Percentiles rank a stretch among this genome's conserved stretches.
These are phyloP conservation scores for Guyanaporus albipodus DNA, from an alignment of 768 basidiomycete genomes.

Conservation along the genomic window DNA sequence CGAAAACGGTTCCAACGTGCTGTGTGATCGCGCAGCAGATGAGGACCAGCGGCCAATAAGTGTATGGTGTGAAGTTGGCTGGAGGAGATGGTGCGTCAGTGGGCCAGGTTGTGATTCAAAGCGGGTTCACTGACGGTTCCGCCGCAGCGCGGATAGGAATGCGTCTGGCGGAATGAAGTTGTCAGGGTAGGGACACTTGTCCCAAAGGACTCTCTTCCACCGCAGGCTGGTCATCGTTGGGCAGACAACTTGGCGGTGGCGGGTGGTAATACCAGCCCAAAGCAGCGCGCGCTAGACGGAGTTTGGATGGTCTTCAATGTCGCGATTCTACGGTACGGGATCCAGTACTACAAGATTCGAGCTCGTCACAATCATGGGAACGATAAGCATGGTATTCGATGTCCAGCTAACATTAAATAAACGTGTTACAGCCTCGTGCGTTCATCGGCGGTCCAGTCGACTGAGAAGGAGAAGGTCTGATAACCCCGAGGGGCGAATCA, in stretches of 20 bases:
- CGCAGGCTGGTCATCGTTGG: too few species aligned
- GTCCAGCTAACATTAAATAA: conserved; percentile 29
- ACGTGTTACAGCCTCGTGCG: conserved; percentile 32
- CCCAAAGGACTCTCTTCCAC: conserved; percentile 84
- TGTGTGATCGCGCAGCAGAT: conserved; percentile 77
- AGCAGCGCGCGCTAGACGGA: too few species aligned
- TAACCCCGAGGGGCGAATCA: conserved; percentile 31
- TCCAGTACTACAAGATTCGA: too few species aligned
- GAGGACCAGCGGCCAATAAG: conserved; percentile 68
- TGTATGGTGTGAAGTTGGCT: conserved; percentile 82
- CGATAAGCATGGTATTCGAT: conserved; percentile 18
- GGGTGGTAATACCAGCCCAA: too few species aligned
- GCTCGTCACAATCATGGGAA: conserved; percentile 25
- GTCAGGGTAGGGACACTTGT: conserved; percentile 69
- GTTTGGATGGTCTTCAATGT: too few species aligned
- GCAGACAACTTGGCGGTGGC: too few species aligned
- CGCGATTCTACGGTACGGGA: too few species aligned
- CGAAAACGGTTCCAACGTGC: conserved; percentile 74
- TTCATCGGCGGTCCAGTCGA: conserved; percentile 19
- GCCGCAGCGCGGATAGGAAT: conserved; percentile 75
- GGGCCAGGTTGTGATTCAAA: conserved; percentile 4
- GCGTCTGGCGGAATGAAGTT: conserved; percentile 73
- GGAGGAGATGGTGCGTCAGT: conserved; percentile 13
- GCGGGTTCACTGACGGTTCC: conserved; percentile 58
- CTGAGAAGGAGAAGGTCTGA: conserved; percentile 19